Conservation (phyloP, 192 early-diverging fungal species). For the Entrophospora sp. region DNA sequence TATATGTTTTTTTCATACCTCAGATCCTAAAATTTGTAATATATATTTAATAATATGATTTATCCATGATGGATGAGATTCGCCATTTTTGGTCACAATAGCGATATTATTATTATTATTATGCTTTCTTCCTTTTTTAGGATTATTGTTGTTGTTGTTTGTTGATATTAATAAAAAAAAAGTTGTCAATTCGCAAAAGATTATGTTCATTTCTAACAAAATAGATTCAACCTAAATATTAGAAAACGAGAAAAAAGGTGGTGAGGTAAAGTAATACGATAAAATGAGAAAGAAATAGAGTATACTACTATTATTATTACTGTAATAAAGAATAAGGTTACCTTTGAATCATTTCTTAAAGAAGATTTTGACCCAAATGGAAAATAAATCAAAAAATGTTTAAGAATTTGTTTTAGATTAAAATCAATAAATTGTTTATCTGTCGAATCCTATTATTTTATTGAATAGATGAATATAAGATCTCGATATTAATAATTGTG, state of each 20-base stretch:
- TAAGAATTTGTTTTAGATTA: constrained; percentile 50
- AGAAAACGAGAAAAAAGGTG: neutral
- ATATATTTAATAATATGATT: constrained; percentile 51
- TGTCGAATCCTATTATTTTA: constrained; percentile 2
- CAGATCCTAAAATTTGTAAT: constrained; percentile 38
- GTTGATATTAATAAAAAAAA: constrained; percentile 37
- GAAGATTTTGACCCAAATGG: constrained; percentile 59
- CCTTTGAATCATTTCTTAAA: constrained; percentile 43
- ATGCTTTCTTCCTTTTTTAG: neutral
- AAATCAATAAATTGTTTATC: constrained; percentile 34
- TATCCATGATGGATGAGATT: constrained; percentile 27
- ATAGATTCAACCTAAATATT: constrained; percentile 38
- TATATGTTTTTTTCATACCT: constrained; percentile 21
- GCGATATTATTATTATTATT: constrained; percentile 9
- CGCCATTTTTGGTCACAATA: constrained; percentile 23
- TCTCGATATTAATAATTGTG: constrained; percentile 21
- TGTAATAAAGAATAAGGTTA: constrained; percentile 17
- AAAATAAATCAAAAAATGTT: constrained; percentile 65
- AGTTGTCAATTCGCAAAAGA: constrained; percentile 56
- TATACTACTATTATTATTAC: neutral
- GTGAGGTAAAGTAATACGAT: no score
- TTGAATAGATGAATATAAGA: neutral
- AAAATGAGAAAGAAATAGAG: no score
- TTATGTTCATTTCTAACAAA: constrained; percentile 62
- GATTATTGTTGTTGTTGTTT: constrained; percentile 2